These are phyloP conservation scores for Barnettozyma sucrosica DNA, from an alignment of 805 yeast species.

Conservation along the genomic window DNA sequence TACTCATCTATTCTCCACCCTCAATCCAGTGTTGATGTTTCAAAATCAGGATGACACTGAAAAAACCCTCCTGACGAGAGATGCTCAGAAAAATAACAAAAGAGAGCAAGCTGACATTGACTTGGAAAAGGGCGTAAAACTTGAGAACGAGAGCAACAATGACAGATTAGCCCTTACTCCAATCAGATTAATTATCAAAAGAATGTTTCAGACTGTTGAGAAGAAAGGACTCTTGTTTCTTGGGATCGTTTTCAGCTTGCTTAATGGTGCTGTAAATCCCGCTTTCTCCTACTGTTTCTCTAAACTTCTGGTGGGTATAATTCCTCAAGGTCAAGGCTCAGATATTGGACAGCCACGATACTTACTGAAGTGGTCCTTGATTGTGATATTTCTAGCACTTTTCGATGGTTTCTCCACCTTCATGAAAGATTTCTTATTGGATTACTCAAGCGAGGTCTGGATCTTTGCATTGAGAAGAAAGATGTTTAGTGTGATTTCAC, in stretches of 20 bases:
- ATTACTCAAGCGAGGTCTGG: slow-evolving; percentile 65
- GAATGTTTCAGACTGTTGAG: slow-evolving; percentile 26
- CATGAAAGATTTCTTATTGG: slow-evolving; percentile 42
- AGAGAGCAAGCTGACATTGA: neutral
- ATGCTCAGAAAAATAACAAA: slow-evolving; percentile 4
- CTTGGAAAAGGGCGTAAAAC: slow-evolving; percentile 2
- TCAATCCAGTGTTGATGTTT: slow-evolving; percentile 18
- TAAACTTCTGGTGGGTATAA: slow-evolving; percentile 56
- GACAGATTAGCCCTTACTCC: slow-evolving; percentile 25
- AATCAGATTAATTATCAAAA: slow-evolving; percentile 24
- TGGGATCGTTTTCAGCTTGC: slow-evolving; percentile 50
- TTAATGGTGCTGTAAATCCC: slow-evolving; percentile 66
- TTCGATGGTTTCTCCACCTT: slow-evolving; percentile 57
- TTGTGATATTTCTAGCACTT: slow-evolving; percentile 56
- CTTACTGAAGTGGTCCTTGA: slow-evolving; percentile 58
- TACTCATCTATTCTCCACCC: slow-evolving; percentile 15
- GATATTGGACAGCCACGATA: slow-evolving; percentile 29
- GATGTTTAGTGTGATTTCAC: slow-evolving; percentile 43
- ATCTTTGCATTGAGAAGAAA: slow-evolving; percentile 44
- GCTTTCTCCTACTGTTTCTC: slow-evolving; percentile 76
- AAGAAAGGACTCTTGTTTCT: slow-evolving; percentile 28
- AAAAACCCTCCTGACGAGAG: neutral
- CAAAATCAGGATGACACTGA: slow-evolving; percentile 9
- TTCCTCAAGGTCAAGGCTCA: slow-evolving; percentile 35
- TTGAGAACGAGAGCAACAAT: slow-evolving; percentile 6